These are phyloP conservation scores for Trichophyton schoenleinii DNA, from an alignment of 2,329 filamentous ascomycete genomes.

Conservation along the genomic window DNA sequence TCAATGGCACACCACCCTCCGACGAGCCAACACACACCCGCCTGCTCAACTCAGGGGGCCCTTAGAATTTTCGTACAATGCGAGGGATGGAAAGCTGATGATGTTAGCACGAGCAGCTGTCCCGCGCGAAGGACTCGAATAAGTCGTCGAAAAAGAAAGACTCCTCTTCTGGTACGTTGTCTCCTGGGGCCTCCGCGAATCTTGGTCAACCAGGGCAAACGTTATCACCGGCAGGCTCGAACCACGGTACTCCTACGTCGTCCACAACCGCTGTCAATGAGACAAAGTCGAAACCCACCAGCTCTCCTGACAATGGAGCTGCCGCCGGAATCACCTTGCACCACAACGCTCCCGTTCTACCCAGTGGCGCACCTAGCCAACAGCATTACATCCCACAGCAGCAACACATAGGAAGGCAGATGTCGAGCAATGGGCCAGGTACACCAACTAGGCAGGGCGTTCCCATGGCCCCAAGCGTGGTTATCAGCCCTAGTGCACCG, in stretches of 20 bases:
- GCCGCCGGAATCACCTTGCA: conserved; percentile 15
- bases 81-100: conserved; percentile 13
- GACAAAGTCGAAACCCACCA: conserved; percentile 62
- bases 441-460: conserved; percentile 51
- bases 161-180: conserved; percentile 54
- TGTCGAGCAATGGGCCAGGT: conserved; percentile 39
- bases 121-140: conserved; percentile 72
- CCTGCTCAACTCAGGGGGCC: conserved; percentile 6
- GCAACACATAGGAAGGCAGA: conserved; percentile 22
- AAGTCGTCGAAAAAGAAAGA: conserved; percentile 62
- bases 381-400: conserved; percentile 30
- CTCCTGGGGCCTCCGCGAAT: conserved; percentile 49
- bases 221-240: conserved; percentile 48
- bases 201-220: conserved; percentile 20
- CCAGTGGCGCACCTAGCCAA: conserved; percentile 21
- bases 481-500: conserved; percentile 88
- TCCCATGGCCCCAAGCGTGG: conserved; percentile 66
- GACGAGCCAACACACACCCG: conserved; percentile 12
- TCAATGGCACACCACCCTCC: conserved; percentile 10
- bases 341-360: conserved; percentile 18
- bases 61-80: conserved; percentile 10
- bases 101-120: conserved; percentile 66
- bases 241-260: conserved; percentile 66
- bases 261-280: conserved; percentile 82
- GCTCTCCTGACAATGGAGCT: conserved; percentile 26